Evolutionary conservation across 208 protist species (phyloP).

Genomic region (Kentomonas sorsogonicus): DNA sequence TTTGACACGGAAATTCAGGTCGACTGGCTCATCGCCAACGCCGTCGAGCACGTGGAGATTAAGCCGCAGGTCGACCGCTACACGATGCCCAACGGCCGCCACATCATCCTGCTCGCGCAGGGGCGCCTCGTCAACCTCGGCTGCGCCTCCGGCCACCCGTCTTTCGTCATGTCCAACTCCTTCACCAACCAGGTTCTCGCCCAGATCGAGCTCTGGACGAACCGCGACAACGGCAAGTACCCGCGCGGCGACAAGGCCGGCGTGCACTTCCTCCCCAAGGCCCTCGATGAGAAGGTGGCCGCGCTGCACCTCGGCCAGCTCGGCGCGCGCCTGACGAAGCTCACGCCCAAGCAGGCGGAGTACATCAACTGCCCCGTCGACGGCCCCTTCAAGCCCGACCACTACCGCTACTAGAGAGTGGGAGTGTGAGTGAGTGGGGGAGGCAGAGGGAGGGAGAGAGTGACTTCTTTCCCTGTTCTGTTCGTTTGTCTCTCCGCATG

Average conservation of each 20-base stretch:
- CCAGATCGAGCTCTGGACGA: constrained; percentile 98
- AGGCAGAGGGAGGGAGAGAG: constrained; percentile 11
- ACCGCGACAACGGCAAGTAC: constrained; percentile 93
- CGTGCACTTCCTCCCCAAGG: constrained; percentile 98
- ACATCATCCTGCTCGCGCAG: constrained; percentile 96
- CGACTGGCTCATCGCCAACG: constrained; percentile 88
- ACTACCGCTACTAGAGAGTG: constrained; percentile 98
- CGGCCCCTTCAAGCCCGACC: constrained; percentile 98
- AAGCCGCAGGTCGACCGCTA: constrained; percentile 99
- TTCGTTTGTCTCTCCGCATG: constrained; percentile 6
- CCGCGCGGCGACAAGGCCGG: constrained; percentile 79
- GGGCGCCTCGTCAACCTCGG: constrained; percentile 98
- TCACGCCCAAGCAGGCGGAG: constrained; percentile 94
- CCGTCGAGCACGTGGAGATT: constrained; percentile 94
- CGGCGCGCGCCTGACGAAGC: constrained; percentile 96
- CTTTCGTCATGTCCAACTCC: constrained; percentile 99
- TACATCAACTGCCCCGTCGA: constrained; percentile 96
- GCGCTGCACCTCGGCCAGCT: constrained; percentile 96
- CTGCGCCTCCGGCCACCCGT: constrained; percentile 99
- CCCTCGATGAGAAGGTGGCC: constrained; percentile 99
- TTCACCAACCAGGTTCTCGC: constrained; percentile 99
- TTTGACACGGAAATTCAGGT: constrained; percentile 99
- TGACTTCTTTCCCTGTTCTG: constrained; percentile 10
- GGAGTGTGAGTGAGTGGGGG: background rate
- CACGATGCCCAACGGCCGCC: constrained; percentile 91